Conservation (phyloP, 176 grass and related monocot species). For the Metroxylon sagu region DNA sequence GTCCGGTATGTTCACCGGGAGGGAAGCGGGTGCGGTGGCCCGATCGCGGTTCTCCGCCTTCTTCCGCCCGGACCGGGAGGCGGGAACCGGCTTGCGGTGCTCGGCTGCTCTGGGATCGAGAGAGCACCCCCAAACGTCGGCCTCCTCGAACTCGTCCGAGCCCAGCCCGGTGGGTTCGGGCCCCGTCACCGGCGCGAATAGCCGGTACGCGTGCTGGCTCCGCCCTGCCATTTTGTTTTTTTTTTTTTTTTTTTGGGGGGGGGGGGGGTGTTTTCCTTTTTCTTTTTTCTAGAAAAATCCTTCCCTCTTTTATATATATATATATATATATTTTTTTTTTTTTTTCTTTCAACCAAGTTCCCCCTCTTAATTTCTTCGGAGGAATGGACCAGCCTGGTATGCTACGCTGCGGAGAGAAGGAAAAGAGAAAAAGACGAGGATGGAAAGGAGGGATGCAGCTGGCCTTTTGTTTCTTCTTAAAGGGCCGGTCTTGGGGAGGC, state of each 20-base stretch:
- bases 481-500: slow-evolving; percentile 6
- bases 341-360: no score
- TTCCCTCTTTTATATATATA: no score
- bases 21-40: slow-evolving; percentile 20
- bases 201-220: slow-evolving; percentile 36
- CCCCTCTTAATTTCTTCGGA: no score
- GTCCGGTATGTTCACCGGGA: slow-evolving; percentile 81
- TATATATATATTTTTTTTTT: no score
- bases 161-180: slow-evolving; percentile 18
- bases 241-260: background rate
- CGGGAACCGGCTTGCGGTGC: slow-evolving; percentile 13
- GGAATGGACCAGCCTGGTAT: no score
- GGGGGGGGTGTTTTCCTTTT: no score
- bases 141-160: slow-evolving; percentile 42
- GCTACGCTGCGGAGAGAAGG: background rate
- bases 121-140: slow-evolving; percentile 62
- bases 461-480: slow-evolving; percentile 10
- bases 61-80: slow-evolving; percentile 1
- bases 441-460: no score
- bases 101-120: slow-evolving; percentile 22
- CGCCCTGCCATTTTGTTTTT: slow-evolving; percentile 43
- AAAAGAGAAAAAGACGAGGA: background rate
- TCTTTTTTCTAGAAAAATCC: no score
- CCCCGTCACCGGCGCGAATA: slow-evolving; percentile 39
- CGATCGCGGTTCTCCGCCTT: background rate